A percentile compares a stretch with the other conserved stretches of the same genome.
Conservation (phyloP, 176 grass and related monocot genomes). For the Sorghum bicolor region DNA sequence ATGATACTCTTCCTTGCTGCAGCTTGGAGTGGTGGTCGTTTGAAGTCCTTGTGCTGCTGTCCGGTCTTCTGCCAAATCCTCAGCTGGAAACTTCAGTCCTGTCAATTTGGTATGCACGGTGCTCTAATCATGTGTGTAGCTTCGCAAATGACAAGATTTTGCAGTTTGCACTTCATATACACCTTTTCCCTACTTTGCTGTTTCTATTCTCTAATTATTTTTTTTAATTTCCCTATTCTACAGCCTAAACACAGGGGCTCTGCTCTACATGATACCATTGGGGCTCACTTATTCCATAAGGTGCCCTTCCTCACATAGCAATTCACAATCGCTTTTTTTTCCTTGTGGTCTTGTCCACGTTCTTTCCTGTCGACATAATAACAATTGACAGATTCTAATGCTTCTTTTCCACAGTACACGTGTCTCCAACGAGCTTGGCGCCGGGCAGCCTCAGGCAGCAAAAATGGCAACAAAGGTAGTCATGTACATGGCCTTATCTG, state of each 20-base stretch:
- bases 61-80: conserved; percentile 1
- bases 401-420: neutral
- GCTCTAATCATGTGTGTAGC: neutral
- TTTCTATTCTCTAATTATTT: neutral
- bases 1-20: neutral
- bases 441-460: neutral
- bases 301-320: neutral
- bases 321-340: neutral
- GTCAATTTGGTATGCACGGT: neutral
- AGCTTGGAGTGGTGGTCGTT: conserved; percentile 17
- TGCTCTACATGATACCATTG: neutral
- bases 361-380: neutral
- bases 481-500: neutral
- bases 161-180: neutral
- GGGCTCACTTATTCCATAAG: neutral
- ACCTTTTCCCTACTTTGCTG: neutral
- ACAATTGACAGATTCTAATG: neutral
- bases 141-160: neutral
- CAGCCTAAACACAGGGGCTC: neutral
- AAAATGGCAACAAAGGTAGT: neutral
- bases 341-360: neutral
- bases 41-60: neutral
- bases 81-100: neutral
- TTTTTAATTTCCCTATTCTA: neutral
- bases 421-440: neutral